phyloP scores from a whole-genome alignment of 306 rosid species.

The Senna siamea region DNA sequence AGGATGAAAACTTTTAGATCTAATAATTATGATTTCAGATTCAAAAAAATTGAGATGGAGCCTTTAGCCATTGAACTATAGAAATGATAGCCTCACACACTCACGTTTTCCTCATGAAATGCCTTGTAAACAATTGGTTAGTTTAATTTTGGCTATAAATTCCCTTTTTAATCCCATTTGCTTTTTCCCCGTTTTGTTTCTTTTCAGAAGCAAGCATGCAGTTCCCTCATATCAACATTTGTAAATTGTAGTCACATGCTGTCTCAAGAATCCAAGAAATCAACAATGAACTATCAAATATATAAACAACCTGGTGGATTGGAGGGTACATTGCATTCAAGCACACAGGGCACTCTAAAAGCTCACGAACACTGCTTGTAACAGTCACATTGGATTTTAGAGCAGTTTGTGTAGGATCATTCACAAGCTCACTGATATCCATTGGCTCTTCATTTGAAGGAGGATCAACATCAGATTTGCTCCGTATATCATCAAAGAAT shows the following conservation, averaged over 20 bases:
- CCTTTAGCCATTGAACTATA: too few relatives aligned
- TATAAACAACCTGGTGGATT: slow-evolving; percentile 77
- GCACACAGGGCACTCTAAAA: slow-evolving; percentile 95
- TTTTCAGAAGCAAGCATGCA: not conserved
- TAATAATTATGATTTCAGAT: too few relatives aligned
- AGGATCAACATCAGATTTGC: slow-evolving; percentile 81
- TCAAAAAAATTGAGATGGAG: too few relatives aligned
- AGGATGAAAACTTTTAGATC: too few relatives aligned
- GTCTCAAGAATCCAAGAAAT: slow-evolving; percentile 24
- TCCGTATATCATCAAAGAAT: slow-evolving; percentile 69
- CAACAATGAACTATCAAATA: slow-evolving; percentile 16
- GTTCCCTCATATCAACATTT: not conserved
- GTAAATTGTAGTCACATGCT: not conserved
- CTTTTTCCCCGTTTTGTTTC: not conserved
- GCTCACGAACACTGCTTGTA: slow-evolving; percentile 90
- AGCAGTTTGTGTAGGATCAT: slow-evolving; percentile 57
- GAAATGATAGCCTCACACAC: not conserved
- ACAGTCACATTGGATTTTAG: slow-evolving; percentile 63
- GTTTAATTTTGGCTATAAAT: not conserved
- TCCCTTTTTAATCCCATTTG: not conserved
- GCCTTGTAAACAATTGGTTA: not conserved
- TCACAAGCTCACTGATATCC: slow-evolving; percentile 63
- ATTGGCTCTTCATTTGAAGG: slow-evolving; percentile 68
- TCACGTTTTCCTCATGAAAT: slow-evolving; percentile 1
- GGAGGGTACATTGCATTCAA: slow-evolving; percentile 96